These are phyloP conservation scores for Talaromyces nanjingensis DNA, from an alignment of 495 filamentous ascomycete species.

Conservation along the genomic window DNA sequence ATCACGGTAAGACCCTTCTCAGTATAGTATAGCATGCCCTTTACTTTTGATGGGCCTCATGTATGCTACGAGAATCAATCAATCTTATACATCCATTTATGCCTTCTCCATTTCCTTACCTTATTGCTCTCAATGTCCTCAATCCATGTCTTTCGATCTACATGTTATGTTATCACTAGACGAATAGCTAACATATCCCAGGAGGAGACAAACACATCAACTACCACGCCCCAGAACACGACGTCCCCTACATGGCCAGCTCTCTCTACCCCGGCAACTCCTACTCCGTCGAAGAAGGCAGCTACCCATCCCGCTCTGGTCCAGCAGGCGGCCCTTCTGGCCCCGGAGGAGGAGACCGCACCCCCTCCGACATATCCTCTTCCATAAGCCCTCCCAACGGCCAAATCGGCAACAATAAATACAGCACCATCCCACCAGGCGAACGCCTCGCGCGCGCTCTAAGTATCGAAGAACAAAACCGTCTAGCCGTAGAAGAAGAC, in stretches of 20 bases:
- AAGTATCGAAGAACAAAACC: conserved; percentile 43
- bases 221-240: conserved; percentile 34
- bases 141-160: background rate
- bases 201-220: conserved; percentile 37
- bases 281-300: conserved; percentile 35
- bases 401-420: conserved; percentile 38
- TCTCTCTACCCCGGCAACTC: conserved; percentile 41
- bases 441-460: conserved; percentile 37
- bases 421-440: conserved; percentile 38
- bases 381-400: conserved; percentile 44
- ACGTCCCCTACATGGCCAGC: conserved; percentile 37
- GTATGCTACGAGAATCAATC: background rate
- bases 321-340: background rate
- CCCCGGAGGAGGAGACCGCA: conserved; percentile 16
- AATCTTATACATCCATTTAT: conserved; percentile 11
- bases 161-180: background rate
- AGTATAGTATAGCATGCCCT: background rate
- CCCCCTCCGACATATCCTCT: conserved; percentile 40
- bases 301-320: conserved; percentile 19
- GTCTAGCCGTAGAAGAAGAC: conserved; percentile 86
- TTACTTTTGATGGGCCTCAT: background rate
- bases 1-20: conserved; percentile 32
- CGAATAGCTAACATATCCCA: conserved; percentile 8
- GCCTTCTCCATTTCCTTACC: conserved; percentile 12
- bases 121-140: background rate